Evolutionary conservation across 495 filamentous ascomycete genomes (phyloP).

Genomic region (Acidomyces sp.): DNA sequence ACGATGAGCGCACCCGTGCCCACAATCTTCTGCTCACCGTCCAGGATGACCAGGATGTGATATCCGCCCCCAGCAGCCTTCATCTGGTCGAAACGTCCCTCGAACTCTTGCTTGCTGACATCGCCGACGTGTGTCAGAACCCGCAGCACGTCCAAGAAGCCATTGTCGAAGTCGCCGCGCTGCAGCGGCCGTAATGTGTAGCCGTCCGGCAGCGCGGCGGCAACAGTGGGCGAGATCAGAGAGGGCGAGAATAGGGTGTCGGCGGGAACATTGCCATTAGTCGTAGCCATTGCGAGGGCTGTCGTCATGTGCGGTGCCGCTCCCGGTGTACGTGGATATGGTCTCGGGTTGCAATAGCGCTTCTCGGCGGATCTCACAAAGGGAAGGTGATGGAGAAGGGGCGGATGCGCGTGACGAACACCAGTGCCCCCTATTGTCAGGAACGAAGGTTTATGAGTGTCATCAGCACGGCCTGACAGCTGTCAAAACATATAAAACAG

Average conservation of each 20-base stretch:
- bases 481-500: too few species aligned
- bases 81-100: constrained; percentile 76
- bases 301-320: too few species aligned
- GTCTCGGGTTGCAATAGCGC: too few species aligned
- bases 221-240: constrained; percentile 65
- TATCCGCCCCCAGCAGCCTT: constrained; percentile 63
- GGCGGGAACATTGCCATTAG: constrained; percentile 21
- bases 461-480: too few species aligned
- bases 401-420: too few species aligned
- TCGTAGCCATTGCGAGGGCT: constrained; percentile 8
- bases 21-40: constrained; percentile 57
- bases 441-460: too few species aligned
- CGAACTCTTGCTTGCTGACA: constrained; percentile 60
- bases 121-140: constrained; percentile 91
- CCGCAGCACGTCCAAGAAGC: constrained; percentile 80
- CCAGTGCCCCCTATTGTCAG: too few species aligned
- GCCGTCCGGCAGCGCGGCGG: constrained; percentile 56
- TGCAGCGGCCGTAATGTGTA: constrained; percentile 75
- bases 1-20: constrained; percentile 80
- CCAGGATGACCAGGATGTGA: constrained; percentile 66
- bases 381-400: too few species aligned
- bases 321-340: too few species aligned
- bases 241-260: constrained; percentile 58
- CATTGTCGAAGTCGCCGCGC: constrained; percentile 59
- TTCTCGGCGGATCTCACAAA: too few species aligned